Percentiles rank a stretch among this genome's conserved stretches.
Conservation (phyloP, 2,329 filamentous ascomycete species). For the Apiospora koreana region DNA sequence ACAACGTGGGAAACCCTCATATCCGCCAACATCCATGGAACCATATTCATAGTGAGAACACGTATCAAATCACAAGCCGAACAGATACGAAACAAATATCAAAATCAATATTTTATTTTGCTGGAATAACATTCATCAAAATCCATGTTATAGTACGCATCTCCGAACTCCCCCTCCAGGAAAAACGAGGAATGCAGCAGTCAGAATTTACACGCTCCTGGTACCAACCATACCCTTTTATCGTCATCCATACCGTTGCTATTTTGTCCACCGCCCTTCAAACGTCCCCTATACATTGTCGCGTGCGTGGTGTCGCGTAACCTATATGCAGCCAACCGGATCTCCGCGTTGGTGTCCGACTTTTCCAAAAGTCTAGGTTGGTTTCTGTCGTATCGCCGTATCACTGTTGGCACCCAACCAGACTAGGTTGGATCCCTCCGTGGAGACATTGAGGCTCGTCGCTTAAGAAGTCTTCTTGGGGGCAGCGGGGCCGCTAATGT, state of each 20-base stretch:
- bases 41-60: no score
- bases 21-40: background rate
- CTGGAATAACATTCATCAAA: background rate
- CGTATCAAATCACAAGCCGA: background rate
- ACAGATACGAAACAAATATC: background rate
- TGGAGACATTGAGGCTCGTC: background rate
- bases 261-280: background rate
- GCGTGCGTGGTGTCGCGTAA: background rate
- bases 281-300: background rate
- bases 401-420: background rate
- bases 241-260: background rate
- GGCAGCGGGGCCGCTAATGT: slow-evolving; percentile 59
- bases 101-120: background rate
- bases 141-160: background rate
- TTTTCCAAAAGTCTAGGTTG: background rate
- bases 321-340: background rate
- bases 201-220: slow-evolving; percentile 1
- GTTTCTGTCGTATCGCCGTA: slow-evolving; percentile 1
- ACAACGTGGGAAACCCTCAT: background rate
- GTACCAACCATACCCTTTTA: slow-evolving; percentile 6
- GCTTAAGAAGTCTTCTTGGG: slow-evolving; percentile 68
- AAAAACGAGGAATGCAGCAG: background rate
- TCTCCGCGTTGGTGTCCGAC: background rate
- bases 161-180: background rate
- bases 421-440: background rate